Base-by-base conservation (phyloP, 371 early-diverging fungal species). In the Mucor racemosus region DNA sequence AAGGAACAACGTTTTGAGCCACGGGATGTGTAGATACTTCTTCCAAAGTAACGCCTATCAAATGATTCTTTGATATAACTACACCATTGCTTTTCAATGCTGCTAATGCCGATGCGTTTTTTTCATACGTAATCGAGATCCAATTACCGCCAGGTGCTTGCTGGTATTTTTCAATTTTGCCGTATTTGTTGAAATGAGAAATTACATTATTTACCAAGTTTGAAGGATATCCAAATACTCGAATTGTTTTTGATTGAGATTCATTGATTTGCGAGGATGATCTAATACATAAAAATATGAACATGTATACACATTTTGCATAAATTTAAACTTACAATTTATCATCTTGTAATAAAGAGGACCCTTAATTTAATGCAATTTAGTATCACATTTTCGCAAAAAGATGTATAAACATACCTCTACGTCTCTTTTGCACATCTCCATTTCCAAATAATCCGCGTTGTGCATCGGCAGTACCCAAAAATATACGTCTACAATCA, bases 151-250 rank as follows among this genome's bases (percentile, higher is more conserved):
- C 72, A 2, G 71, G 64, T 4, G 80, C 65, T 50, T 68, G 73
- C 26, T 64, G 59, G 35, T 73, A 75, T 39, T 72, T 67, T 10
- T 64, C 50, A 17, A 83, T 73, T 11, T 69, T 63, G 10, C 83
- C 83, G 60, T 69, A 76, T 60, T 66, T 59, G 21, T 60, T 46
- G 62, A 78, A 78, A 42, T 77, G 67, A 14, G 69, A 64, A 39
- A 77, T 62, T 5, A 80, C 66, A 19, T 66, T 66, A 1, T 69
- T 41, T 19, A 66, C 64, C 66, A 74, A 63, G 34, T 72, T 64
- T 15, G 74, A 35, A 21, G 79, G 75, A 40, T 76, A 80, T 9
- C 84, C 84, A 69, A 76, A 83, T 1, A 83, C 75, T 33, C 67
- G 66, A 36, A 83, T 71, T 8, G 66, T 48, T 15, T 19, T 56